Base-by-base conservation (phyloP, 768 basidiomycete genomes). In the Pleurotus pulmonarius region DNA sequence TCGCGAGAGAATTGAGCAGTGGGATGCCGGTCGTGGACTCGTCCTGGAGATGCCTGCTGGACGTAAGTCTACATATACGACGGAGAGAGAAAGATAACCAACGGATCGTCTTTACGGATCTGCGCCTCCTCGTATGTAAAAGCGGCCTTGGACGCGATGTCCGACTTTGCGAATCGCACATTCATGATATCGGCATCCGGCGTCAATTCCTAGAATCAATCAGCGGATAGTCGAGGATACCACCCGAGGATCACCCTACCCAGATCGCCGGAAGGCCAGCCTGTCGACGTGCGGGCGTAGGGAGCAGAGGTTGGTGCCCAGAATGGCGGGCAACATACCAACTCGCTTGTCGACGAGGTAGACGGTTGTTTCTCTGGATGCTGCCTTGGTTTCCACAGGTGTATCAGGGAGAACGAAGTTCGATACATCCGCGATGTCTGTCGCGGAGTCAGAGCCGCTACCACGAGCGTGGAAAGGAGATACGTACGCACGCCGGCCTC, bases 121-220 rank as follows among this genome's bases (percentile, higher is more conserved):
- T 99, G 97, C 4, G 97, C 97, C 59, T 94, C 94, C 65, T 93
- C 92, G 62, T 99, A 99, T 16, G 95, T 97, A 72, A 98, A 98
- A 0, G 96, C 94, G 46, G 87, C 88, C 67, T 98, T 99, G 4
- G 92, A 94, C 7, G 92, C 88, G 59, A 99, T 99, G 6, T 98
- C 95, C 0, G 94, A 97, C 70, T 98, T 99, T 4, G 87, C 90
- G 65, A 96, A 98, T 46, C 91, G 80, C 40, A 94, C 89, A 59
- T 90, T 86, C 53, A 94, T 86, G 29, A 98, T 96, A 44, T 96
- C 83, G 2, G 92, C 95, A 26, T 92, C 84, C 0, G 88, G 83
- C 0, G 87, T 90, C 66, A 99, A 72, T 82, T 97, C 94, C 96
- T 98, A 58, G 37, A 57, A 29, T 25, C 37, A 40, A 20, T 18